These are phyloP conservation scores for Porogramme epimiltina DNA, from an alignment of 1,284 basidiomycete species.

Conservation along the genomic window DNA sequence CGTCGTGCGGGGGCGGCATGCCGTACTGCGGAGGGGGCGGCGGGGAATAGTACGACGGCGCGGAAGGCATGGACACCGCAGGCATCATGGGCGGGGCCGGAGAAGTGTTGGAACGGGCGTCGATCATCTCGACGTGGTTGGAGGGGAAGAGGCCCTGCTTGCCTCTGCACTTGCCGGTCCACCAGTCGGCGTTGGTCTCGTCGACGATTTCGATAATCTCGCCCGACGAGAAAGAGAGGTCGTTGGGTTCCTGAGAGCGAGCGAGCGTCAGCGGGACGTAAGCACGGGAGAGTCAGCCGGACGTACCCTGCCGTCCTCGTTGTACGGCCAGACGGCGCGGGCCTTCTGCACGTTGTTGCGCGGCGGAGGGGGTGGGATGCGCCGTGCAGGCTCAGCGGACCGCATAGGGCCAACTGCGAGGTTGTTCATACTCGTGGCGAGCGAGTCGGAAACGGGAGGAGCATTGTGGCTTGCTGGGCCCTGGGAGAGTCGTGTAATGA, in stretches of 20 bases:
- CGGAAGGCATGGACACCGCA: slow-evolving; percentile 15
- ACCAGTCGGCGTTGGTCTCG: slow-evolving; percentile 68
- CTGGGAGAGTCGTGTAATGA: slow-evolving; percentile 48
- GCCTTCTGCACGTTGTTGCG: slow-evolving; percentile 40
- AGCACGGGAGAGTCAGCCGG: slow-evolving; percentile 8
- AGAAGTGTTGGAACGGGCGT: slow-evolving; percentile 8
- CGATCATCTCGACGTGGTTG: slow-evolving; percentile 59
- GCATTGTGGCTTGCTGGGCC: slow-evolving; percentile 43
- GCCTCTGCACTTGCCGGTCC: slow-evolving; percentile 59
- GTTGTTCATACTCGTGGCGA: slow-evolving; percentile 22
- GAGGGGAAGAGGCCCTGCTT: slow-evolving; percentile 66
- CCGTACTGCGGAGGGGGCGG: slow-evolving; percentile 18
- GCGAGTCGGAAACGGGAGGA: slow-evolving; percentile 36
- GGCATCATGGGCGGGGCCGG: slow-evolving; percentile 17
- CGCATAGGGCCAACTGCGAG: slow-evolving; percentile 19
- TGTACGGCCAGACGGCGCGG: slow-evolving; percentile 67
- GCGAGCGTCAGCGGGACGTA: neutral
- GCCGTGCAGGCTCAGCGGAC: slow-evolving; percentile 27
- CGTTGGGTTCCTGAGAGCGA: slow-evolving; percentile 51
- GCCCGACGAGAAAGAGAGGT: slow-evolving; percentile 58
- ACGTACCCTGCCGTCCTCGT: slow-evolving; percentile 50
- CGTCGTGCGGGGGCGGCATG: slow-evolving; percentile 1
- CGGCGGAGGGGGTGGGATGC: slow-evolving; percentile 33
- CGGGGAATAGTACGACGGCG: slow-evolving; percentile 9
- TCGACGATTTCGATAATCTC: slow-evolving; percentile 61